Conservation (phyloP, 345 rosid species). For the Eucalyptus rudis region DNA sequence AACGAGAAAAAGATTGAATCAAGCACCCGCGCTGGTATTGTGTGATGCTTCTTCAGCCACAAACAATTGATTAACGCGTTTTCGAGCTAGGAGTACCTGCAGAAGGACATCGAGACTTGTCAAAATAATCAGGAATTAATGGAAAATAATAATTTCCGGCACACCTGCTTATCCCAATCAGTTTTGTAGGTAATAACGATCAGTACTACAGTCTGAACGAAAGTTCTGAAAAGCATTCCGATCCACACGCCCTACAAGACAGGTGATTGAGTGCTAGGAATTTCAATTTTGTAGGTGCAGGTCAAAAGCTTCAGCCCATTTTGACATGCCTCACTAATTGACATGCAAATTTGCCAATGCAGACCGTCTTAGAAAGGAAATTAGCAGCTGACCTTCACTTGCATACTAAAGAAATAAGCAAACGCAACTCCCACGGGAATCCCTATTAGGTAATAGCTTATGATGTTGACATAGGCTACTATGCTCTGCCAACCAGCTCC, state of each 20-base stretch:
- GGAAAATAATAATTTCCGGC: background rate
- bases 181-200: conserved; percentile 39
- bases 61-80: background rate
- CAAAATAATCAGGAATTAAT: background rate
- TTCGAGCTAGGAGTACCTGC: background rate
- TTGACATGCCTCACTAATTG: background rate
- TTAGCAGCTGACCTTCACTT: conserved; percentile 39
- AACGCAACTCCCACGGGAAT: conserved; percentile 43
- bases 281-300: background rate
- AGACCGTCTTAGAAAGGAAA: background rate
- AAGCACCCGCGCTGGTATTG: background rate
- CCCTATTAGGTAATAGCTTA: too few relatives aligned
- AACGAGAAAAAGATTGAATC: background rate
- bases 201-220: conserved; percentile 47
- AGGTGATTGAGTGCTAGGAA: background rate
- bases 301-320: background rate
- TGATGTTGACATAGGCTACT: conserved; percentile 57
- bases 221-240: conserved; percentile 64
- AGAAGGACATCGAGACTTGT: background rate
- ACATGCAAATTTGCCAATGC: background rate
- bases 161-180: conserved; percentile 74
- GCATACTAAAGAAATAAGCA: conserved; percentile 32
- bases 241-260: conserved; percentile 56
- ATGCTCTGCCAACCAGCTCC: conserved; percentile 87
- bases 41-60: background rate